Percentiles rank a stretch among this genome's conserved stretches.
phyloP scores from a whole-genome alignment of 305 asterid species.

The Fraxinus baroniana region DNA sequence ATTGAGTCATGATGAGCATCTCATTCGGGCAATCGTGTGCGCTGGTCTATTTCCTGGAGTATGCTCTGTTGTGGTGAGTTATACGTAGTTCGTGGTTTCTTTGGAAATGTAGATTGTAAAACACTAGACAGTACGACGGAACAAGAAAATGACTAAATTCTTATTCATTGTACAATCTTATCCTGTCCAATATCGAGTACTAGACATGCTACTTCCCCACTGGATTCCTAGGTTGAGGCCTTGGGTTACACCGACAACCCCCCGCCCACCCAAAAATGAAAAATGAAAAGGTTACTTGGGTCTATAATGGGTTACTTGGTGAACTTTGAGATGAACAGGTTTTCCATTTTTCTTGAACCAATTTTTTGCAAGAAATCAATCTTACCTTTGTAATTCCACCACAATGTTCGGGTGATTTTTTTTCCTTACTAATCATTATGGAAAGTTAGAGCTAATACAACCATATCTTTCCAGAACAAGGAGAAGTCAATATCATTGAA shows the following conservation, averaged over 20 bases:
- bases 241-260: neutral
- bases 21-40: slow-evolving; percentile 75
- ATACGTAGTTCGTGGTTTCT: neutral
- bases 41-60: slow-evolving; percentile 93
- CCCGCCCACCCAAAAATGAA: neutral
- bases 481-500: slow-evolving; percentile 77
- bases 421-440: slow-evolving; percentile 9
- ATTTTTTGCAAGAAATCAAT: neutral
- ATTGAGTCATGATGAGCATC: slow-evolving; percentile 75
- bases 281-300: neutral
- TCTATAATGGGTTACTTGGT: neutral
- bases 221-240: neutral
- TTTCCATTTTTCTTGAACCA: neutral
- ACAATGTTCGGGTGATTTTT: slow-evolving; percentile 5
- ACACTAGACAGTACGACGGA: neutral
- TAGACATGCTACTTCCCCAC: neutral
- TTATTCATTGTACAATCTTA: neutral
- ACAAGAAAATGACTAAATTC: neutral
- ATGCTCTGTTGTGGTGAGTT: slow-evolving; percentile 91
- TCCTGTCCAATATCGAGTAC: slow-evolving; percentile 1
- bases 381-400: neutral
- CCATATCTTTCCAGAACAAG: slow-evolving; percentile 67
- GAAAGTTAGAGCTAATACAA: slow-evolving; percentile 27
- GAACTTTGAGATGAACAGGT: neutral
- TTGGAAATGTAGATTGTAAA: neutral